Conservation (phyloP, 2,329 filamentous ascomycete genomes). For the Chaetomium olivaceum region DNA sequence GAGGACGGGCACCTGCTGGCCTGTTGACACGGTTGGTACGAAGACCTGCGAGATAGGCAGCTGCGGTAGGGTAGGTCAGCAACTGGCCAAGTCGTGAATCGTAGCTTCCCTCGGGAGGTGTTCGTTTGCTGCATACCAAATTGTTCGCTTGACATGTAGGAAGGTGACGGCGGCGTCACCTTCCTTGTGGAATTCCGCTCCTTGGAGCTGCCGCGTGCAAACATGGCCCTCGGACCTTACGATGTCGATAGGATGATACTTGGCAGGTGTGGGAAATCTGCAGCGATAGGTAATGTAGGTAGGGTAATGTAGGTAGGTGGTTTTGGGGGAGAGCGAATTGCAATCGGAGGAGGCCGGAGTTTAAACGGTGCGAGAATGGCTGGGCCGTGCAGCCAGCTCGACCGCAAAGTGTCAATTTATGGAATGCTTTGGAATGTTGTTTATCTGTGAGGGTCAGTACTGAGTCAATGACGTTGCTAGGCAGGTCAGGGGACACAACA, state of each 20-base stretch:
- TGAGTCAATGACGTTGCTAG: slow-evolving; percentile 23
- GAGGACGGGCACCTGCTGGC: slow-evolving; percentile 70
- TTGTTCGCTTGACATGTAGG: slow-evolving; percentile 67
- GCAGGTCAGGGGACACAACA: slow-evolving; percentile 12
- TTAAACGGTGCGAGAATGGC: slow-evolving; percentile 7
- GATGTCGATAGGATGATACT: background rate
- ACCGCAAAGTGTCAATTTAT: slow-evolving; percentile 5
- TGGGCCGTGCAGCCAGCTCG: slow-evolving; percentile 8
- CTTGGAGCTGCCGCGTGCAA: slow-evolving; percentile 38
- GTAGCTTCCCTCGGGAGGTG: background rate
- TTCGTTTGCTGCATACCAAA: slow-evolving; percentile 53
- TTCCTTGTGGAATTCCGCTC: slow-evolving; percentile 48
- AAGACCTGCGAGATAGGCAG: slow-evolving; percentile 69
- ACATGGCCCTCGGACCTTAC: slow-evolving; percentile 34
- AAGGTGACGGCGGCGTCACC: slow-evolving; percentile 61
- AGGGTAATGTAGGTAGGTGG: background rate
- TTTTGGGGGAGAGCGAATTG: background rate
- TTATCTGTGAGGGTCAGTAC: slow-evolving; percentile 14
- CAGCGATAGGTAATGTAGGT: background rate
- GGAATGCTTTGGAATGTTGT: slow-evolving; percentile 23
- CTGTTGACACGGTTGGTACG: slow-evolving; percentile 67
- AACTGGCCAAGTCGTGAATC: slow-evolving; percentile 10
- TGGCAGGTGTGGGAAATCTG: background rate
- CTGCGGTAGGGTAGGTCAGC: slow-evolving; percentile 44
- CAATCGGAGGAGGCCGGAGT: background rate